A percentile compares a stretch with the other conserved stretches of the same genome.
phyloP scores from a whole-genome alignment of 2,329 filamentous ascomycete genomes.

The Delphinella strobiligena region DNA sequence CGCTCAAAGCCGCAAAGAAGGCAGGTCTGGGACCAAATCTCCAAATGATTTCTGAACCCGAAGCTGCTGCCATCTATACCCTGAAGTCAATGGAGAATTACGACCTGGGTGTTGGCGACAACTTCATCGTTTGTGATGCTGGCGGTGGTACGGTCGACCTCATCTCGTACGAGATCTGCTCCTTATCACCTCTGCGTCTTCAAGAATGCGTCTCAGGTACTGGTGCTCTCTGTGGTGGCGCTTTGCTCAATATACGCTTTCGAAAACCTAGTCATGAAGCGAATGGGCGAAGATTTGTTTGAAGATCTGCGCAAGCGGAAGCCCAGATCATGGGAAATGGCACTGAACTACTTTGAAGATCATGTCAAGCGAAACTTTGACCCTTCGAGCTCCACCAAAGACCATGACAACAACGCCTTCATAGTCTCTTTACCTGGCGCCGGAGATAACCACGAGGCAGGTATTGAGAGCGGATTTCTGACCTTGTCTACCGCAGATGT shows the following conservation, averaged over 20 bases:
- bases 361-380: conserved; percentile 79
- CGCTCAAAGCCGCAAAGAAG: conserved; percentile 61
- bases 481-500: conserved; percentile 61
- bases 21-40: conserved; percentile 68
- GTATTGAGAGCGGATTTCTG: conserved; percentile 64
- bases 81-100: conserved; percentile 69
- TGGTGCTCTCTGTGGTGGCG: conserved; percentile 64
- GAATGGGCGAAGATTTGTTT: conserved; percentile 53
- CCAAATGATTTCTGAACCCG: conserved; percentile 69
- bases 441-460: conserved; percentile 62
- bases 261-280: conserved; percentile 59
- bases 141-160: conserved; percentile 55
- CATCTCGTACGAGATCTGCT: conserved; percentile 72
- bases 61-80: conserved; percentile 69
- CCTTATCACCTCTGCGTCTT: conserved; percentile 56
- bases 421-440: conserved; percentile 69
- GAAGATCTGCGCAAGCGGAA: conserved; percentile 69
- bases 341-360: conserved; percentile 68
- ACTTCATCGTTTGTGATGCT: conserved; percentile 47
- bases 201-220: conserved; percentile 72
- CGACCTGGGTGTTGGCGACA: conserved; percentile 54
- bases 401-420: conserved; percentile 52
- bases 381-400: conserved; percentile 42
- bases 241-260: conserved; percentile 72
- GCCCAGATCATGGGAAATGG: conserved; percentile 62